phyloP scores from a whole-genome alignment of 1,284 basidiomycete genomes.

The Neonothopanus nambi region DNA sequence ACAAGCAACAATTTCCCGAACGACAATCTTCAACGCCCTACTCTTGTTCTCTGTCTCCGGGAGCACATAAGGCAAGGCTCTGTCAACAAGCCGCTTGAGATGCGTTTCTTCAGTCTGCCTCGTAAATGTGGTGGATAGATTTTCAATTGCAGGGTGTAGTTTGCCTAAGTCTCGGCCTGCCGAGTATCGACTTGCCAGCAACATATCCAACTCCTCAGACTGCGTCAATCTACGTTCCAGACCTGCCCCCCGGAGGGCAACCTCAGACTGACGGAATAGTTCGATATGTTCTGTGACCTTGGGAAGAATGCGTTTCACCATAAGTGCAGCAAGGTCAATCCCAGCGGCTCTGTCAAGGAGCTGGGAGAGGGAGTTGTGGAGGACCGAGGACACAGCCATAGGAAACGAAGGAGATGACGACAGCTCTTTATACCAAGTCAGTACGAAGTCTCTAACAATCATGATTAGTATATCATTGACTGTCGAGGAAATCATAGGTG shows the following conservation, averaged over 20 bases:
- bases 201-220: constrained; percentile 83
- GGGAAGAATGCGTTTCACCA: constrained; percentile 85
- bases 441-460: constrained; percentile 81
- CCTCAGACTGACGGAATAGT: constrained; percentile 89
- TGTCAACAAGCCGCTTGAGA: constrained; percentile 70
- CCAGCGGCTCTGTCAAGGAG: constrained; percentile 54
- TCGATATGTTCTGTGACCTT: constrained; percentile 88
- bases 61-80: constrained; percentile 69
- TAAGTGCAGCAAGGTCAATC: constrained; percentile 75
- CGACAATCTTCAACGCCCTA: constrained; percentile 69
- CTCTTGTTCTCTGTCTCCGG: constrained; percentile 78
- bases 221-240: constrained; percentile 78
- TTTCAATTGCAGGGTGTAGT: constrained; percentile 81
- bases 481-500: constrained; percentile 62
- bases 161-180: constrained; percentile 54
- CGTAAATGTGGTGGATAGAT: constrained; percentile 84
- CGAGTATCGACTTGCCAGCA: constrained; percentile 80
- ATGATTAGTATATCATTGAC: constrained; percentile 80
- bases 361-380: constrained; percentile 68
- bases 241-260: constrained; percentile 73
- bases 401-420: constrained; percentile 89
- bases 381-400: constrained; percentile 73
- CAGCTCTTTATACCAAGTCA: constrained; percentile 82
- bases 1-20: constrained; percentile 83
- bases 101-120: constrained; percentile 88